Conservation (phyloP, 768 basidiomycete genomes). For the Royoungia palumana region DNA sequence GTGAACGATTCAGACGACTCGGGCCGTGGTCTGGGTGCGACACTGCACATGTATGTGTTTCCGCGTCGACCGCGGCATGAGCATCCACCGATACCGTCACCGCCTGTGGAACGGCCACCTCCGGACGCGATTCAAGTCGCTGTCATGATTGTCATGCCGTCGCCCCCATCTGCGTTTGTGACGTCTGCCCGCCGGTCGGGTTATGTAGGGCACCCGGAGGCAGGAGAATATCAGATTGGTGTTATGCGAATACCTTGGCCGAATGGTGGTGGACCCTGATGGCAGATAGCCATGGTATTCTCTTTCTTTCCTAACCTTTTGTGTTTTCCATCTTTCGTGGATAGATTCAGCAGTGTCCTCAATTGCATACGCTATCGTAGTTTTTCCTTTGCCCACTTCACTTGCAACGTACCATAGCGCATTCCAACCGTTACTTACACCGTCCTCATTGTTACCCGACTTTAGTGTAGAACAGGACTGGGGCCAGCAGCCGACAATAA, state of each 20-base stretch:
- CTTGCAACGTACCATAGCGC: background rate
- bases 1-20: background rate
- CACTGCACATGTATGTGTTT: conserved; percentile 5
- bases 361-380: too few species aligned
- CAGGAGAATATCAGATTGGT: conserved; percentile 45
- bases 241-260: conserved; percentile 38
- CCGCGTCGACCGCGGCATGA: conserved; percentile 3
- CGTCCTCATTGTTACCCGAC: background rate
- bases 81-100: conserved; percentile 9
- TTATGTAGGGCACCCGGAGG: conserved; percentile 9
- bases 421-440: background rate
- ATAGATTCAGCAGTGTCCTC: background rate
- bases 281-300: background rate
- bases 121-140: conserved; percentile 37
- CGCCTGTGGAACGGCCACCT: conserved; percentile 2
- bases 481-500: background rate
- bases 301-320: background rate
- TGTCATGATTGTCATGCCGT: conserved; percentile 49
- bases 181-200: background rate
- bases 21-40: background rate
- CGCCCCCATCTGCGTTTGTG: conserved; percentile 4
- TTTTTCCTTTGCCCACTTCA: background rate
- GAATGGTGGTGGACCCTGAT: conserved; percentile 10
- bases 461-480: conserved; percentile 10
- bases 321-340: background rate